Evolutionary conservation across 1,284 basidiomycete species (phyloP).

Genomic region (Pterulicium gracile): DNA sequence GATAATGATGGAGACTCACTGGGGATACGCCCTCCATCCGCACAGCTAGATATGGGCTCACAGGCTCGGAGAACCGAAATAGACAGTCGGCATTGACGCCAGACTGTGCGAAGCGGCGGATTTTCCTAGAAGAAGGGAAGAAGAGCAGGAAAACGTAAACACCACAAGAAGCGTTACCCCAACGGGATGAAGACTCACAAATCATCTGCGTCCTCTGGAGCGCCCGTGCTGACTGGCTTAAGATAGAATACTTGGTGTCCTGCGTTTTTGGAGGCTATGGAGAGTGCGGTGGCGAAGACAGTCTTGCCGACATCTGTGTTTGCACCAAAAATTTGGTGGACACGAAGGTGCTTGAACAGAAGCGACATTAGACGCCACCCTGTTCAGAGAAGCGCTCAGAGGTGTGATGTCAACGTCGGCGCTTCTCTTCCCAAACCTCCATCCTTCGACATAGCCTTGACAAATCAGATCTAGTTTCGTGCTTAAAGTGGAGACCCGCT

Average conservation of each 20-base stretch:
- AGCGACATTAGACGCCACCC: conserved; percentile 7
- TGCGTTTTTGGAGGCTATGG: conserved; percentile 54
- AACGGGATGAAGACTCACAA: conserved; percentile 34
- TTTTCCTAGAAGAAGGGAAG: background rate
- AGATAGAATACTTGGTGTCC: conserved; percentile 63
- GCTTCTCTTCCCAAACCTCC: too few species aligned
- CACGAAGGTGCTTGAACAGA: conserved; percentile 69
- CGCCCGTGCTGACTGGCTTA: conserved; percentile 88
- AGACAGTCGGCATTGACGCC: conserved; percentile 51
- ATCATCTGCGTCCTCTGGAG: conserved; percentile 73
- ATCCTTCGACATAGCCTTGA: too few species aligned
- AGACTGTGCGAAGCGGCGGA: background rate
- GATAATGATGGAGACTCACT: conserved; percentile 14
- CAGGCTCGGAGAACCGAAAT: conserved; percentile 79
- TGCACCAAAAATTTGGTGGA: conserved; percentile 87
- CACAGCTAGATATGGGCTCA: conserved; percentile 89
- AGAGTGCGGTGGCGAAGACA: conserved; percentile 74
- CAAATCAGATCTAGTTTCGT: too few species aligned
- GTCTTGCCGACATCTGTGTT: conserved; percentile 94
- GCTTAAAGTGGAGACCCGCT: too few species aligned
- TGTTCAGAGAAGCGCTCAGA: too few species aligned
- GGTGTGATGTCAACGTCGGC: too few species aligned
- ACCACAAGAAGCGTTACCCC: background rate
- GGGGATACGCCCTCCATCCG: conserved; percentile 38
- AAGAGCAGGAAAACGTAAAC: conserved; percentile 4